Percentiles rank a stretch among this genome's conserved stretches.
These are phyloP conservation scores for Nakazawaea holstii DNA, from an alignment of 805 yeast genomes.

Conservation along the genomic window DNA sequence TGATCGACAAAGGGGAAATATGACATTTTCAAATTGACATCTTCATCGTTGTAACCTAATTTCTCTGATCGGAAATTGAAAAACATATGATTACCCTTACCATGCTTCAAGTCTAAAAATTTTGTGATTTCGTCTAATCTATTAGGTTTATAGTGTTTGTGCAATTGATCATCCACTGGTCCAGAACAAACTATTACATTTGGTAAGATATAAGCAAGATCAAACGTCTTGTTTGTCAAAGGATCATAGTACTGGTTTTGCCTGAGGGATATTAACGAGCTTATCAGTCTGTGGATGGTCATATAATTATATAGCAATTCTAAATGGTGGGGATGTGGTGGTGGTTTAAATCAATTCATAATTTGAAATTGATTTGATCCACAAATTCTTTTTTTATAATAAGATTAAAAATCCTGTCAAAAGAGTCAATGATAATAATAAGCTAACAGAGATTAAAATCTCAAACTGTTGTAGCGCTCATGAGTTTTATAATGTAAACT, in stretches of 20 bases:
- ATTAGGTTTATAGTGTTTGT: conserved; percentile 45
- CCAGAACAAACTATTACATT: conserved; percentile 70
- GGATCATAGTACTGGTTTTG: conserved; percentile 7
- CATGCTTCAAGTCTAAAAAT: conserved; percentile 42
- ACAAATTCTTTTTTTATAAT: neutral
- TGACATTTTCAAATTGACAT: conserved; percentile 30
- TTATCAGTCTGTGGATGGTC: neutral
- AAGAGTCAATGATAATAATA: too few species aligned
- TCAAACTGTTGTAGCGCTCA: too few species aligned
- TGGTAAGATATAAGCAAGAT: conserved; percentile 62
- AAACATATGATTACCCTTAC: conserved; percentile 54
- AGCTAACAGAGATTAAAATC: too few species aligned
- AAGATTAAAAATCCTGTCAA: too few species aligned
- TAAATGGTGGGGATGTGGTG: neutral
- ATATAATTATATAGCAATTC: neutral
- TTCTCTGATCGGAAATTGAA: conserved; percentile 67
- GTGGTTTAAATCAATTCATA: neutral
- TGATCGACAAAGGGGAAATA: conserved; percentile 72
- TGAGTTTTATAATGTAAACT: too few species aligned
- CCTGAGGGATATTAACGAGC: neutral
- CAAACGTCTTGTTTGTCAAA: conserved; percentile 29
- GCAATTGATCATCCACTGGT: conserved; percentile 48
- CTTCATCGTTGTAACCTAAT: conserved; percentile 32
- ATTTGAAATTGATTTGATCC: neutral
- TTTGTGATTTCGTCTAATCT: conserved; percentile 40